Base-by-base conservation (phyloP, 1,284 basidiomycete genomes). In the Irpex sp. region DNA sequence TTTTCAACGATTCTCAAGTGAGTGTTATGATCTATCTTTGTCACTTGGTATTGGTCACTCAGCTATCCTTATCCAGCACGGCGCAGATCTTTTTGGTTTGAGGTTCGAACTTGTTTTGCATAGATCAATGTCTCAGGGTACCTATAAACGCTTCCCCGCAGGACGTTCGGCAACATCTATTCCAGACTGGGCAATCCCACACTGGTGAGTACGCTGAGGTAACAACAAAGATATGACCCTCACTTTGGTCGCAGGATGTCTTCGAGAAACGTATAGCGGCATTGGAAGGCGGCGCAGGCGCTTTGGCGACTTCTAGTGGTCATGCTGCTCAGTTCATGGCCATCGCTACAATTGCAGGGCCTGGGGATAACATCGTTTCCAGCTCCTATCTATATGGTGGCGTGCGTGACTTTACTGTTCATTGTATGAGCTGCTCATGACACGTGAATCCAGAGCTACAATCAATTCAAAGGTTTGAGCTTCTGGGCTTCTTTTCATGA, bases 181-280 rank as follows among this genome's bases (percentile, higher is more conserved):
- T 88, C 87, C 17, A 85, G 92, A 44, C 88, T 94, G 61, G 87
- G 89, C 34, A 95, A 96, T 74, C 94, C 94, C 7, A 96, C 94
- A 4, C 86, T 90, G 61, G 89, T 89, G 72, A 62, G 86, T 82
- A 8, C 26, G 6, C 17, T 17, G 6, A 48, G 58, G 1, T 55
- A n/a, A 1, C 34, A n/a, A 17, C 4, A 9, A 8, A 26, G 15
- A 56, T 44, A 4, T 56, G 21, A 9, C 15, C 13, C 38, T 15
- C 7, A 34, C 7, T 11, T 15, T 31, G 7, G 13, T 56, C 54
- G 54, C 47, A 89, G 86, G 88, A 89, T 68, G 90, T 95, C 5
- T 94, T 96, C 68, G 93, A 96, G 76, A 86, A 91, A 70, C 85
- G 94, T 21, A 88, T 96, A 3, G 89, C 93, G 1, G 90, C 91